Percentiles rank a stretch among this genome's conserved stretches.
These are phyloP conservation scores for Tetrahymena thermophila DNA, from an alignment of 73 alveolate species.

Conservation along the genomic window DNA sequence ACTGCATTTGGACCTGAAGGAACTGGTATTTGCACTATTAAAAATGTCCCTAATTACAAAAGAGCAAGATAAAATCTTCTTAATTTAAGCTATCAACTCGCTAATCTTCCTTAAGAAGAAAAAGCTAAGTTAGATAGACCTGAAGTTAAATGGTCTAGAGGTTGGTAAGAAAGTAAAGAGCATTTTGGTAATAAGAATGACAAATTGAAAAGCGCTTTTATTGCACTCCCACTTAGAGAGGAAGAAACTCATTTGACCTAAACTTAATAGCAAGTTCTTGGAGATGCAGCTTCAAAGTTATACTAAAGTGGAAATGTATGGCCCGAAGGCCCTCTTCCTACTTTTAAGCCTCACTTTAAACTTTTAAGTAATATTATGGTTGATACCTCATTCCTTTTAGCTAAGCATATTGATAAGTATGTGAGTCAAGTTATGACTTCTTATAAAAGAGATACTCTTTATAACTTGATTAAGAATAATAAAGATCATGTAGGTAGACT, in stretches of 20 bases:
- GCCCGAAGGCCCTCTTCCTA: not conserved
- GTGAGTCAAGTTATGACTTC: not conserved
- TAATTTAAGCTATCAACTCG: not conserved
- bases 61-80: not conserved
- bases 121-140: not conserved
- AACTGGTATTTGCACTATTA: not conserved
- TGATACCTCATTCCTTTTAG: not conserved
- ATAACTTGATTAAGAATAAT: not conserved
- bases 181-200: not conserved
- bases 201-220: not conserved
- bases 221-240: not conserved
- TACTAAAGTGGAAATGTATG: not conserved
- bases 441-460: not conserved
- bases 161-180: not conserved
- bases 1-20: conserved; percentile 2
- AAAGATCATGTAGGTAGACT: not conserved
- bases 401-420: not conserved
- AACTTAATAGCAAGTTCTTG: not conserved
- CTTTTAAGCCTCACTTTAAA: not conserved
- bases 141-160: not conserved
- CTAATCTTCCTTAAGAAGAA: not conserved
- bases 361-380: not conserved
- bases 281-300: not conserved
- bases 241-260: not conserved
- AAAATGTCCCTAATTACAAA: not conserved